Conservation (phyloP, 108 stramenopile species). For the Discostella pseudostelligera region DNA sequence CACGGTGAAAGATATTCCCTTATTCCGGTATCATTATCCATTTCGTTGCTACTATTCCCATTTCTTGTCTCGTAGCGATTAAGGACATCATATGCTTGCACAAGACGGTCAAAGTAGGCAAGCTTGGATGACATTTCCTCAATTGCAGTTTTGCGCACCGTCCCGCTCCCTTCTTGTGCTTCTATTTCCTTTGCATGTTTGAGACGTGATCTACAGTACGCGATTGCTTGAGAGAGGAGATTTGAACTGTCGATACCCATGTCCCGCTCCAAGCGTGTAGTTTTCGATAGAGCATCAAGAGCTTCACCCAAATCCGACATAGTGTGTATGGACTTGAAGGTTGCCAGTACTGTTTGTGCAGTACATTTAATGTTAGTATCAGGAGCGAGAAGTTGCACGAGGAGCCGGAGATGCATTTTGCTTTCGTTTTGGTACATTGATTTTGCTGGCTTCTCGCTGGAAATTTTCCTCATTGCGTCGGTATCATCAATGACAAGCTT, state of each 20-base stretch:
- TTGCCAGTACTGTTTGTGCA: conserved; percentile 55
- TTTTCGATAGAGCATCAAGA: conserved; percentile 64
- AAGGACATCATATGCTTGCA: conserved; percentile 61
- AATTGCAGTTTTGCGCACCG: conserved; percentile 28
- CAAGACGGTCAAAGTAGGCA: conserved; percentile 45
- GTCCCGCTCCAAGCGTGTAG: conserved; percentile 59
- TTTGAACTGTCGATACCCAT: conserved; percentile 65
- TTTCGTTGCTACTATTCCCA: conserved; percentile 3
- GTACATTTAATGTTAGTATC: conserved; percentile 60
- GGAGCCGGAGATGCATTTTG: conserved; percentile 59
- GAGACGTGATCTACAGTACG: conserved; percentile 60
- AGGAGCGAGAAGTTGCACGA: conserved; percentile 68
- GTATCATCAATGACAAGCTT: conserved; percentile 33
- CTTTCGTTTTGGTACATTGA: conserved; percentile 32
- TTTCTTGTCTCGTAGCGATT: conserved; percentile 58
- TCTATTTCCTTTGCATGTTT: conserved; percentile 48
- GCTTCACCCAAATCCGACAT: conserved; percentile 62
- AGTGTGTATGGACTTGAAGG: conserved; percentile 63
- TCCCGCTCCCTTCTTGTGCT: conserved; percentile 35
- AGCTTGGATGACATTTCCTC: conserved; percentile 57
- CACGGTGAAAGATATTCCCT: conserved; percentile 23
- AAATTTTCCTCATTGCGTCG: not conserved
- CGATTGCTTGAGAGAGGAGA: conserved; percentile 64
- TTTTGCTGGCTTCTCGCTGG: conserved; percentile 13
- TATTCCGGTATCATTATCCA: conserved; percentile 14